Conservation (phyloP, 805 yeast species). For the Candida alai region DNA sequence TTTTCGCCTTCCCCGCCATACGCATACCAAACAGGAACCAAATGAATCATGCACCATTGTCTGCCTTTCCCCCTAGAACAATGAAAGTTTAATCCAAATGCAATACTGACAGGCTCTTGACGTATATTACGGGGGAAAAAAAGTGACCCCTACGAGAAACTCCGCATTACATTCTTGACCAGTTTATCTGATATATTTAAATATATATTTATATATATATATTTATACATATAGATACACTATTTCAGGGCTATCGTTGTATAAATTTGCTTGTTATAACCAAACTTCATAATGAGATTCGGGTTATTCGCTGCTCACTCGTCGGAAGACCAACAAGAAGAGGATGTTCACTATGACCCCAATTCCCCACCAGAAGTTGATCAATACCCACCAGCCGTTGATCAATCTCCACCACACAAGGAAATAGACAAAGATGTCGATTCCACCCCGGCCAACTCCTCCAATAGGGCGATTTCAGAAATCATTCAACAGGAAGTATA, state of each 20-base stretch:
- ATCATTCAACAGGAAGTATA: conserved; percentile 8
- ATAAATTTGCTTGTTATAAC: too few species aligned
- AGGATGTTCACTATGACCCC: not conserved
- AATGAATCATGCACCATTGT: not conserved
- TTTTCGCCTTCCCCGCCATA: not conserved
- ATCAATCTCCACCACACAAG: not conserved
- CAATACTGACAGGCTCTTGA: too few species aligned
- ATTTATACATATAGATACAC: too few species aligned
- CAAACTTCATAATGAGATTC: conserved; percentile 1
- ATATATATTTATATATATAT: conserved; percentile 1
- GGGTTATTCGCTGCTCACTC: not conserved
- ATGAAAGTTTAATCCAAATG: too few species aligned
- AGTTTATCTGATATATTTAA: not conserved
- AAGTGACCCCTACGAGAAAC: too few species aligned
- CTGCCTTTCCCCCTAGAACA: not conserved
- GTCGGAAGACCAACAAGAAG: conserved; percentile 1
- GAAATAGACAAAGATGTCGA: conserved; percentile 2
- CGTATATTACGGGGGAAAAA: too few species aligned
- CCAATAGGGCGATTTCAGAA: conserved; percentile 1
- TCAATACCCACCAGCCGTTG: not conserved
- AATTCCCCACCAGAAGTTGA: not conserved
- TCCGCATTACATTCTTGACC: not conserved
- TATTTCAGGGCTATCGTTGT: too few species aligned
- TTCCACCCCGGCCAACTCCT: not conserved
- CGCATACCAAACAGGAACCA: not conserved